Evolutionary conservation across 148 eudicot genomes (phyloP).

Genomic region (Spergularia marina): DNA sequence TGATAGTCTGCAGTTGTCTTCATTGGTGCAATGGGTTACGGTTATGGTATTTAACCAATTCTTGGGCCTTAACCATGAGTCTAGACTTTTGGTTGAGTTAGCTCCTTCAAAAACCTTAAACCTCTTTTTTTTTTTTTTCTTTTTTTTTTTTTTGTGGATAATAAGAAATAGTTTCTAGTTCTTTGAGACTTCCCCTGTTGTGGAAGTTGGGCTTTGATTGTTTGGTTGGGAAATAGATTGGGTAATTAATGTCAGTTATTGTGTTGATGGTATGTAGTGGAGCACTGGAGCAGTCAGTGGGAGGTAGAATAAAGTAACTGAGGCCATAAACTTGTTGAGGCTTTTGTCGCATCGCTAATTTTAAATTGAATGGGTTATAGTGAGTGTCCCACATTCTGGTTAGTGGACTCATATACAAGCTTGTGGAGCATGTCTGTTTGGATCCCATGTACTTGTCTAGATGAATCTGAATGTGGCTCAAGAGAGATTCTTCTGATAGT

Average conservation of each 20-base stretch:
- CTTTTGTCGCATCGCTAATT: neutral
- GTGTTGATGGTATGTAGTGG: neutral
- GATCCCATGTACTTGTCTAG: neutral
- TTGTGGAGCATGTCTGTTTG: neutral
- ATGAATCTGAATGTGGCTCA: too few relatives aligned
- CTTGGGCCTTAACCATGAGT: too few relatives aligned
- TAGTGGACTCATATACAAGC: neutral
- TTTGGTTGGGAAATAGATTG: neutral
- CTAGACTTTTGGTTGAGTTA: too few relatives aligned
- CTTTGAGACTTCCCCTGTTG: neutral
- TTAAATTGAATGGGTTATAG: too few relatives aligned
- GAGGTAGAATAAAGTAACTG: neutral
- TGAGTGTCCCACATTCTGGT: neutral
- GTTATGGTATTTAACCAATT: too few relatives aligned
- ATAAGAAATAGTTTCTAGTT: neutral
- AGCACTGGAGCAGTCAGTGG: neutral
- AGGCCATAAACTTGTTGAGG: neutral
- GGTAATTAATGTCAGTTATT: neutral
- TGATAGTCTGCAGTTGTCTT: neutral
- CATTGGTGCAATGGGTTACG: neutral
- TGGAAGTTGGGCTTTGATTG: neutral
- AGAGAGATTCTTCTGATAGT: too few relatives aligned
- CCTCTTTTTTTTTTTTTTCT: too few relatives aligned
- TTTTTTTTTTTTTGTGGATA: too few relatives aligned
- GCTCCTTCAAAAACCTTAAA: too few relatives aligned